These are phyloP conservation scores for Crithidia brevicula DNA, from an alignment of 208 protist species.

Conservation along the genomic window DNA sequence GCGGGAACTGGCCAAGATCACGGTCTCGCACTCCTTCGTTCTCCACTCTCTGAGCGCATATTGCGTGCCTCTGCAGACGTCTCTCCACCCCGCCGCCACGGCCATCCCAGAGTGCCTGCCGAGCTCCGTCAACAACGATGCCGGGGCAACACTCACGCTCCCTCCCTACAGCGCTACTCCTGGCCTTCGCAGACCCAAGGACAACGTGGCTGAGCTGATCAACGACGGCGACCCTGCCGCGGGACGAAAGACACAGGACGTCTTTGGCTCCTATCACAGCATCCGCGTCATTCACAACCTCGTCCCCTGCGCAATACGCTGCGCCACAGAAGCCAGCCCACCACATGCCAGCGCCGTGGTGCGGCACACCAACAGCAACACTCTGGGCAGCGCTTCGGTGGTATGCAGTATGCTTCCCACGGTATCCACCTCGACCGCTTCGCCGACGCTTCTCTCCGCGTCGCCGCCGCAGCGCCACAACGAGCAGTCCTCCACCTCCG, in stretches of 20 bases:
- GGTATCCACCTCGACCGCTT: not conserved
- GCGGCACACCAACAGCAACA: slow-evolving; percentile 19
- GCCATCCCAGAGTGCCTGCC: too few relatives aligned
- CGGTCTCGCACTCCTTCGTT: slow-evolving; percentile 19
- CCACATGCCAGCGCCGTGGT: not conserved
- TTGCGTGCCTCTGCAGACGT: not conserved
- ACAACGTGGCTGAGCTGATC: not conserved
- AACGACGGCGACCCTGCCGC: not conserved
- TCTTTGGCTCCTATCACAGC: slow-evolving; percentile 10
- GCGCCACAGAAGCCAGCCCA: not conserved
- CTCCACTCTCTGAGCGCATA: slow-evolving; percentile 2
- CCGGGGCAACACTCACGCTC: not conserved
- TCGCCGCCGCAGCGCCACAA: not conserved
- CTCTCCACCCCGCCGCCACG: slow-evolving; percentile 6
- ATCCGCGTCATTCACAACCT: slow-evolving; percentile 23
- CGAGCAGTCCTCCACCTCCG: slow-evolving; percentile 6
- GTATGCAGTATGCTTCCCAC: not conserved
- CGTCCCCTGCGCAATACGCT: slow-evolving; percentile 13
- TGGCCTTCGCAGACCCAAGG: not conserved
- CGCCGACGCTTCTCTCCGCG: not conserved
- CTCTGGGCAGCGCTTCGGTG: slow-evolving; percentile 2
- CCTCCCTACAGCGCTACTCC: not conserved
- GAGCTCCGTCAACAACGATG: too few relatives aligned
- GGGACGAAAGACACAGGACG: not conserved
- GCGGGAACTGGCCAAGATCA: slow-evolving; percentile 9